Evolutionary conservation across 306 rosid genomes (phyloP), one percentile per base, ranked within the genome.

Genomic region (Pterocarpus macrocarpus): DNA sequence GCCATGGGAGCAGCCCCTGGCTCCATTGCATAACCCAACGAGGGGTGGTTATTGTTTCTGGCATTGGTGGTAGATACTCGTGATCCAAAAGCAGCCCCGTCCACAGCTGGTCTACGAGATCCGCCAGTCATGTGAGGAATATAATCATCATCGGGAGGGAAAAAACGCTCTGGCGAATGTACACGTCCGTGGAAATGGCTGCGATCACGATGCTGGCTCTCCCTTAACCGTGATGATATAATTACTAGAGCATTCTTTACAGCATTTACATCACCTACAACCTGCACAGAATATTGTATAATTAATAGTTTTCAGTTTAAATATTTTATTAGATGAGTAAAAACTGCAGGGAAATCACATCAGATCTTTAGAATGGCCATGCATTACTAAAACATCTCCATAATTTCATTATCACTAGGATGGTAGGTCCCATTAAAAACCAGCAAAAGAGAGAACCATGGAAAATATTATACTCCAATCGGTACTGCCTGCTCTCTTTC

Each of bases 151-250:
- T 93, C 99, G 5, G 93, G 93, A 81, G 95, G 75, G 73, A 89
- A 92, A 85, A 89, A 90, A 17, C 86, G 97, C 75, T 96, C 99
- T 0, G 99, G 98, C 28, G 99, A 96, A 86, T 89, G 93, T 47
- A 22, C 65, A 17, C 98, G 94, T 53, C 91, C 97, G 74, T 96
- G 97, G 76, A 93, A 92, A 80, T 92, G 88, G 83, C 86, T 66
- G 43, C 99, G 96, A 44, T 96, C 98, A 5, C 99, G 98, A 81
- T 96, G 98, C 87, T 96, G 99, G 70, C 99, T 96, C 93, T 96
- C 99, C 93, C 99, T 89, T 84, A 96, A 86, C 75, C 99, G 94
- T 35, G 97, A 83, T 34, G 99, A 91, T 71, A 96, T 90, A 14
- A 86, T 80, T 16, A 71, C 85, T 67, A 93, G 52, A 75, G 99